A percentile compares a stretch with the other conserved stretches of the same genome.
Evolutionary conservation across 192 early-diverging fungal species (phyloP).

Genomic region (Linnemannia zychae): DNA sequence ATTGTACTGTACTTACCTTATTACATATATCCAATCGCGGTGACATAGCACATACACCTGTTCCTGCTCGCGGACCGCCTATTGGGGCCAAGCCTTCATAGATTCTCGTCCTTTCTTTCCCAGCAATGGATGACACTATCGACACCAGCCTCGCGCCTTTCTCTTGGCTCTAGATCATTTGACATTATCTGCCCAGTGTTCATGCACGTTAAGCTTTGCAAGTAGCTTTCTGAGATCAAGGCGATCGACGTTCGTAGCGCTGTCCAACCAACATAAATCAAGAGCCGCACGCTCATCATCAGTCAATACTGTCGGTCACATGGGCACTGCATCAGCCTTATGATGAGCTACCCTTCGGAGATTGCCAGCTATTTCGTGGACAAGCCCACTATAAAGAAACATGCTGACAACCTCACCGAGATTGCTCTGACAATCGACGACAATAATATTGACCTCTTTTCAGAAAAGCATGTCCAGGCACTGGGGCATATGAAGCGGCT

Average conservation of each 20-base stretch:
- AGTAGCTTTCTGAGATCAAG: neutral
- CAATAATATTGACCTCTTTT: conserved; percentile 23
- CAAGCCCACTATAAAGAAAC: neutral
- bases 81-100: too few species aligned
- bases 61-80: too few species aligned
- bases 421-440: conserved; percentile 31
- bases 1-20: too few species aligned
- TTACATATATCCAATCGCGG: too few species aligned
- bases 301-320: conserved; percentile 12
- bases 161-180: neutral
- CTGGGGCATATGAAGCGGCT: conserved; percentile 14
- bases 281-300: neutral
- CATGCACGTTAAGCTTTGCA: conserved; percentile 2
- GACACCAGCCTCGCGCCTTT: neutral
- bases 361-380: conserved; percentile 1
- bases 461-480: conserved; percentile 9
- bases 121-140: neutral
- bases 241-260: conserved; percentile 1
- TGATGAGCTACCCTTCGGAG: conserved; percentile 11
- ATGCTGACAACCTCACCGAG: conserved; percentile 1
- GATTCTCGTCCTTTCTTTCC: neutral
- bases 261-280: conserved; percentile 12
- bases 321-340: conserved; percentile 24
- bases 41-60: too few species aligned
- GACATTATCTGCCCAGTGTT: neutral